Evolutionary conservation across 495 filamentous ascomycete genomes (phyloP).

Genomic region (Neurospora sp.): DNA sequence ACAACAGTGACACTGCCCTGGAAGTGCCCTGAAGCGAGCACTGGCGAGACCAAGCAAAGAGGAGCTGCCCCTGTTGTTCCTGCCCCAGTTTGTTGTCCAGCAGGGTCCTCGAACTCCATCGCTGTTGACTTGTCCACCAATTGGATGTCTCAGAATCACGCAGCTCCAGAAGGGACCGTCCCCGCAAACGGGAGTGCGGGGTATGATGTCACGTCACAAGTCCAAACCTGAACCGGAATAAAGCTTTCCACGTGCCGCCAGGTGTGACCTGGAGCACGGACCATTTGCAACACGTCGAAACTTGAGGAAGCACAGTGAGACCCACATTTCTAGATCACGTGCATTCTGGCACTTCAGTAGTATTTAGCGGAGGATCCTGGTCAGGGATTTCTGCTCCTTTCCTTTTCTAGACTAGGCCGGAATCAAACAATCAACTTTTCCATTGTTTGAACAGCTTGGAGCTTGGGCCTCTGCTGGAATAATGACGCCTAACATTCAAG

Average conservation of each 20-base stretch:
- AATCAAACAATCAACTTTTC: too few relatives aligned
- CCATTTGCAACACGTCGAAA: too few relatives aligned
- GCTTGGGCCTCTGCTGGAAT: neutral
- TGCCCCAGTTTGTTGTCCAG: neutral
- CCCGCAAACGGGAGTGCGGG: neutral
- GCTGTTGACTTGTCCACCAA: neutral
- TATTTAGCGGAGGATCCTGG: neutral
- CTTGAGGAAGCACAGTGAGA: too few relatives aligned
- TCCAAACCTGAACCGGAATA: too few relatives aligned
- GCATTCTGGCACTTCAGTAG: too few relatives aligned
- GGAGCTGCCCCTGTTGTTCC: neutral
- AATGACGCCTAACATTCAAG: slow-evolving; percentile 9
- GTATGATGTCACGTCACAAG: neutral
- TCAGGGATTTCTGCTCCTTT: neutral
- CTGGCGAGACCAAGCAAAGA: neutral
- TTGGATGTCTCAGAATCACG: neutral
- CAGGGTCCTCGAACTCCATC: neutral
- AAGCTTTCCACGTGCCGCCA: neutral
- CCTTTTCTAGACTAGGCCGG: neutral
- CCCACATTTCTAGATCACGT: neutral
- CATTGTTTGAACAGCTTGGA: neutral
- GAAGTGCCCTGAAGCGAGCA: neutral
- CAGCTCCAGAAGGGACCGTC: neutral
- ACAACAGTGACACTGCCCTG: neutral
- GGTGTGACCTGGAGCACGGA: neutral